Evolutionary conservation across 2,329 filamentous ascomycete genomes (phyloP).

Genomic region (Colletotrichum australisinense): DNA sequence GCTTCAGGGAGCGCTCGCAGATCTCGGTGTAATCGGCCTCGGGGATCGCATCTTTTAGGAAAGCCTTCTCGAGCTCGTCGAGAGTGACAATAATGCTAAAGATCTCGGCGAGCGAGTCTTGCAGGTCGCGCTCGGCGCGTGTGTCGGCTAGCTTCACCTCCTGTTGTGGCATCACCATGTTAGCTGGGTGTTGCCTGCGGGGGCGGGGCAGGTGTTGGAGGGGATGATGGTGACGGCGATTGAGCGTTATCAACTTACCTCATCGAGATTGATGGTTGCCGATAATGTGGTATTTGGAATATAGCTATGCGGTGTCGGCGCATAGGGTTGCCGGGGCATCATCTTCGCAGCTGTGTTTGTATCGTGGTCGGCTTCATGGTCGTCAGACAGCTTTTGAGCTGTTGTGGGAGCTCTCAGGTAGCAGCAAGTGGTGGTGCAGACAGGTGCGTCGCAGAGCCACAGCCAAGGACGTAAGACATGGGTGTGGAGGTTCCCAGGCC

Average conservation of each 20-base stretch:
- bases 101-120: slow-evolving; percentile 95
- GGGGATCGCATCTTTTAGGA: slow-evolving; percentile 92
- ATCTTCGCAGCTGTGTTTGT: slow-evolving; percentile 49
- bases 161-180: slow-evolving; percentile 54
- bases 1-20: slow-evolving; percentile 91
- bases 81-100: slow-evolving; percentile 98
- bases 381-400: slow-evolving; percentile 22
- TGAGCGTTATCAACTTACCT: slow-evolving; percentile 63
- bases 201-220: slow-evolving; percentile 15
- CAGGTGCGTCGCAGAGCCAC: not conserved
- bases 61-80: slow-evolving; percentile 95
- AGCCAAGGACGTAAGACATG: slow-evolving; percentile 21
- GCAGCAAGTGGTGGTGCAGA: not conserved
- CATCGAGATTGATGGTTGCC: slow-evolving; percentile 92
- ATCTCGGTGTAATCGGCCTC: slow-evolving; percentile 96
- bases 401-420: slow-evolving; percentile 4
- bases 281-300: slow-evolving; percentile 85
- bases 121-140: slow-evolving; percentile 88
- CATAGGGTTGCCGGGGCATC: slow-evolving; percentile 78
- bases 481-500: slow-evolving; percentile 12
- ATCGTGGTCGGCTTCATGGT: slow-evolving; percentile 31
- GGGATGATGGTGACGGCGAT: slow-evolving; percentile 25
- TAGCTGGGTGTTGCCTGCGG: slow-evolving; percentile 63
- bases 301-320: slow-evolving; percentile 91
- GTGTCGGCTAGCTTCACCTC: slow-evolving; percentile 94